Base-by-base conservation (phyloP, 148 eudicot genomes). In the Spergularia bocconei region DNA sequence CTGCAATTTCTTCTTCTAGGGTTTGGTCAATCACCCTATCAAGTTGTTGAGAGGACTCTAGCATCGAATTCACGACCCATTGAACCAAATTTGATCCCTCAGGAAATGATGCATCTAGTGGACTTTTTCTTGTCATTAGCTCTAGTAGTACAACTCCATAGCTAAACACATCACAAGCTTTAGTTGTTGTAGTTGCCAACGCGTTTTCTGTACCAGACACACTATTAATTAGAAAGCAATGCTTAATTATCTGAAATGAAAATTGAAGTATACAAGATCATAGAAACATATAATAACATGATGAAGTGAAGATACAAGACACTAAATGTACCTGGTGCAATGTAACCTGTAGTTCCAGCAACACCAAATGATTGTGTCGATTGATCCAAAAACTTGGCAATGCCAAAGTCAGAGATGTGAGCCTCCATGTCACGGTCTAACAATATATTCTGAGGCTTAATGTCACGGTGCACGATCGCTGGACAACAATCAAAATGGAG, bases 391-490 rank as follows among this genome's bases (percentile, higher is more conserved):
- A 91, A 84, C 80, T 91, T 88, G 51, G 91, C 93, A 54, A 91
- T 89, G 72, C 97, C 97, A 57, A 89, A 91, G 76, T 89, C 97
- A 15, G 93, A 91, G 73, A 91, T 85, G 68, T 88, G 97, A 81
- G 93, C 90, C 82, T 91, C 93, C 88, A 91, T 66, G 13, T 91
- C 90, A 21, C 86, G 76, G 77, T 91, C 90, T 80, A 91, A 79
- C 54, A 91, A 86, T 14, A 91, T 88, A 75, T 91, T 91, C 84
- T 69, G 88, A 7, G 93, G 89, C 63, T 89, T n/a, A n/a, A n/a
- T n/a, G n/a, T n/a, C n/a, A 23, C 91, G 85, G 83, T 89, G 97
- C 52, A 91, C 79, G 64, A 91, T 89, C 69, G 82, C 63, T 74
- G 97, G 97, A 78, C 77, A 73, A 70, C 91, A 86, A 77, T 91